Evolutionary conservation across 805 yeast genomes (phyloP).

Genomic region (Candida montana): DNA sequence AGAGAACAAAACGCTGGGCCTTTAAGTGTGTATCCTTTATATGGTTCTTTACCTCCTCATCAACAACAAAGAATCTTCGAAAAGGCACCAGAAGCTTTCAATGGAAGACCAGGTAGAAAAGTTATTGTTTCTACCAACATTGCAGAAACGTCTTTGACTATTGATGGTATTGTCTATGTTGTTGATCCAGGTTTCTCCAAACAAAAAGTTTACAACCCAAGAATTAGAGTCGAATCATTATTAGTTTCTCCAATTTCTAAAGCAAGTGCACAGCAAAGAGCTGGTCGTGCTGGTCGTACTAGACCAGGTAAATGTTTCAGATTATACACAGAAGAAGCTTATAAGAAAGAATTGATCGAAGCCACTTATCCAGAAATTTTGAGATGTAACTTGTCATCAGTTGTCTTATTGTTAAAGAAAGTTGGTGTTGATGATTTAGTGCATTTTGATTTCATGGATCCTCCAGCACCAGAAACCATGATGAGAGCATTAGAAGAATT

Average conservation of each 20-base stretch:
- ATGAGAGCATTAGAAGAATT: constrained; percentile 97
- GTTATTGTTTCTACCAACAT: constrained; percentile 90
- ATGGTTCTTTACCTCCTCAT: constrained; percentile 94
- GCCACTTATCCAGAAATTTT: constrained; percentile 96
- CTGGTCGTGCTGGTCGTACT: constrained; percentile 99
- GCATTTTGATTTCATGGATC: constrained; percentile 98
- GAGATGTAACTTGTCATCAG: constrained; percentile 83
- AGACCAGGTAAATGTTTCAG: constrained; percentile 98
- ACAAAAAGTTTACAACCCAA: constrained; percentile 94
- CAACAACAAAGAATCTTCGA: constrained; percentile 93
- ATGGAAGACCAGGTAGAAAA: constrained; percentile 92
- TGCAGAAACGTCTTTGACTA: constrained; percentile 96
- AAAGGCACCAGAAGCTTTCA: constrained; percentile 70
- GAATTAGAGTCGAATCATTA: constrained; percentile 91
- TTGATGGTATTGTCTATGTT: constrained; percentile 95
- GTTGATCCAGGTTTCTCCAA: constrained; percentile 97
- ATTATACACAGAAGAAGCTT: constrained; percentile 94
- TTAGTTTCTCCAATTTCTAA: constrained; percentile 94
- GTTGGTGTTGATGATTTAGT: constrained; percentile 94
- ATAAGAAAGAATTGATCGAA: constrained; percentile 86
- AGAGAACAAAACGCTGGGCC: constrained; percentile 93
- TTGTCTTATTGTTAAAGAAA: constrained; percentile 89
- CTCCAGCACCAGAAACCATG: constrained; percentile 99
- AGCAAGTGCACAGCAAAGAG: constrained; percentile 97
- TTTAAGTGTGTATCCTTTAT: constrained; percentile 81